phyloP scores from a whole-genome alignment of 768 basidiomycete species.

The Termitomyces heimii region DNA sequence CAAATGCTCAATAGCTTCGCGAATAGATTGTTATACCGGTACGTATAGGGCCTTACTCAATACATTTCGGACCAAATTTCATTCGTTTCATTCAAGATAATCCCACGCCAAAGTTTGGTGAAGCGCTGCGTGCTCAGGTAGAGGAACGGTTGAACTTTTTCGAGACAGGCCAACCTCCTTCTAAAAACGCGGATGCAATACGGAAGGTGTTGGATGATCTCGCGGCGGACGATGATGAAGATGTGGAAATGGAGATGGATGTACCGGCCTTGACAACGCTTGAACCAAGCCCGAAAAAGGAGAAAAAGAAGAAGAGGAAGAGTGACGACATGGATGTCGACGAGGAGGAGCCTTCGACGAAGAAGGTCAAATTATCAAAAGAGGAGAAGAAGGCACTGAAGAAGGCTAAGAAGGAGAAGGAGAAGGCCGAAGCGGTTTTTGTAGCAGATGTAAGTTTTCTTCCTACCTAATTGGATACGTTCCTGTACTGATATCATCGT shows the following conservation, averaged over 20 bases:
- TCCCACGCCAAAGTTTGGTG: conserved; percentile 91
- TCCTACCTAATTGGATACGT: conserved; percentile 4
- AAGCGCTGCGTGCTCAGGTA: conserved; percentile 89
- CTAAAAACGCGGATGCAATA: conserved; percentile 91
- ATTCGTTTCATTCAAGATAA: conserved; percentile 40
- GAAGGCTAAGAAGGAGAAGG: conserved; percentile 66
- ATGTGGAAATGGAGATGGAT: conserved; percentile 39
- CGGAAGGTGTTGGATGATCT: conserved; percentile 81
- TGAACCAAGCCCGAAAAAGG: conserved; percentile 49
- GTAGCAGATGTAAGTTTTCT: conserved; percentile 30
- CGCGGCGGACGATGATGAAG: conserved; percentile 53
- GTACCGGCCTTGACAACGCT: conserved; percentile 53
- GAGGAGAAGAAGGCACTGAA: conserved; percentile 85
- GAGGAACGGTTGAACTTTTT: conserved; percentile 95
- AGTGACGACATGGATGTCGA: conserved; percentile 64
- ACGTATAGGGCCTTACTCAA: conserved; percentile 13
- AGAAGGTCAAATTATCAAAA: conserved; percentile 75
- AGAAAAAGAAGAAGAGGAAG: conserved; percentile 67
- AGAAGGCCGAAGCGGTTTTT: conserved; percentile 41
- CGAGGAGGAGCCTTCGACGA: conserved; percentile 46
- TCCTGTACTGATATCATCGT: conserved; percentile 1
- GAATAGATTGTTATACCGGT: conserved; percentile 95
- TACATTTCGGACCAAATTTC: neutral
- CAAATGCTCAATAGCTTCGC: conserved; percentile 95
- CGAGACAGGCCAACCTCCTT: conserved; percentile 83